Base-by-base conservation (phyloP, 805 yeast genomes). In the Wickerhamiella hasegawae region DNA sequence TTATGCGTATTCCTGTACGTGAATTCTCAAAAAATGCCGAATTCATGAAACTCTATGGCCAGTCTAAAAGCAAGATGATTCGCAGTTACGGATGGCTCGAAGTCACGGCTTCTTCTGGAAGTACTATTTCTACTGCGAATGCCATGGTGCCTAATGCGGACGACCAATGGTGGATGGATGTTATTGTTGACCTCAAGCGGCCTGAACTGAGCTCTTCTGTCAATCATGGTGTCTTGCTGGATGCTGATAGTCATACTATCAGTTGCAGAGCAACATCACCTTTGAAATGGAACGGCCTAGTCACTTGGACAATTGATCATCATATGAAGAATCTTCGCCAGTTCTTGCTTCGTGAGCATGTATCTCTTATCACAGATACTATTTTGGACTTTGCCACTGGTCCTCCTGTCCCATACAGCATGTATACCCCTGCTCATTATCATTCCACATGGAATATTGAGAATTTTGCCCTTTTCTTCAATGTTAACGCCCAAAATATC, bases 401-500 rank as follows among this genome's bases (percentile, higher is more conserved):
- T 2, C 71, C 56, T 1, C 45, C 52, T 0, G 64, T 71, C 0
- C 76, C 81, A 0, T 85, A 85, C 49, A 85, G 80, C 36, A 55
- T 68, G 15, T 84, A 81, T 53, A 63, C 85, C 15, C 94, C 95
- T 0, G 73, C 74, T 39, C 55, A 59, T 3, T 82, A 82, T 51
- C 48, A 53, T 1, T 43, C 84, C 17, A 60, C 65, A 23, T 77
- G 93, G 84, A 55, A 61, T 1, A 48, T 82, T 18, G 39, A 47
- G 4, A 56, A 69, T 26, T 76, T 77, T 45, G 65, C 69, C 22
- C 53, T 87, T 5, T 79, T 60, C 49, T 54, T 87, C 38, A 85
- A 85, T 52, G 76, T 83, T 19, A 90, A 90, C 53, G 94, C 83
- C 48, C 70, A 72, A 28, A 90, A 90, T 52, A 80, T 90, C 47